Base-by-base conservation (phyloP, 352 stramenopile genomes). In the Globisporangium alternatum region DNA sequence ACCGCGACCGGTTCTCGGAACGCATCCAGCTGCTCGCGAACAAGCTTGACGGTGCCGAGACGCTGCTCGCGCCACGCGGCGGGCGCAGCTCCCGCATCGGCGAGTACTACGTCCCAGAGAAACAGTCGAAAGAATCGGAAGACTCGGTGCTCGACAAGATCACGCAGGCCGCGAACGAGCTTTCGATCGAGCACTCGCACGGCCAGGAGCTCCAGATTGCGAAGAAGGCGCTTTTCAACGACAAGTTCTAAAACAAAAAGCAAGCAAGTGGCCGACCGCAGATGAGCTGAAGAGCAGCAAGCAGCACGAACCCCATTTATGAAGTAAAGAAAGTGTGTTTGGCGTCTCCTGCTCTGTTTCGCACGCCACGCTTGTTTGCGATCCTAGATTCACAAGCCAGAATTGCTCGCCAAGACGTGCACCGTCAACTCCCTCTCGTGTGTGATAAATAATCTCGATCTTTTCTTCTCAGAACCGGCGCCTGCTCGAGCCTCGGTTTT, bases 1-100 rank as follows among this genome's bases (percentile, higher is more conserved):
- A 96, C 66, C 84, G 90, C 39, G 90, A 97, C 52, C 86, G 88
- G 8, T 96, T 96, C 56, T 96, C 89, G 28, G 88, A 97, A 67
- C 88, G 89, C 62, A 95, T 97, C 59, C 87, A 93, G 64, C 62
- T 90, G 52, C 73, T 97, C 21, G 81, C 83, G 2, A 91, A 90
- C 62, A 96, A 96, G 58, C 72, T 97, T 13, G 83, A 95, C 33
- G 80, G 81, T 10, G 91, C 75, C 54, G 86, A 94, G 65, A 67
- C 81, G 28, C 75, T 88, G 33, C 60, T 93, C 22, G 74, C 79
- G 39, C 74, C 81, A 35, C 81, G 82, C 13, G 72, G 67, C 9
- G 70, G 79, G 35, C 81, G 86, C 41, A 78, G 75, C n/a, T 77
- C 79, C 9, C 84, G 88, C 30, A 95, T 95, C 65, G 81, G 82